phyloP scores from a whole-genome alignment of 352 stramenopile species.

The Phytophthora ramorum region DNA sequence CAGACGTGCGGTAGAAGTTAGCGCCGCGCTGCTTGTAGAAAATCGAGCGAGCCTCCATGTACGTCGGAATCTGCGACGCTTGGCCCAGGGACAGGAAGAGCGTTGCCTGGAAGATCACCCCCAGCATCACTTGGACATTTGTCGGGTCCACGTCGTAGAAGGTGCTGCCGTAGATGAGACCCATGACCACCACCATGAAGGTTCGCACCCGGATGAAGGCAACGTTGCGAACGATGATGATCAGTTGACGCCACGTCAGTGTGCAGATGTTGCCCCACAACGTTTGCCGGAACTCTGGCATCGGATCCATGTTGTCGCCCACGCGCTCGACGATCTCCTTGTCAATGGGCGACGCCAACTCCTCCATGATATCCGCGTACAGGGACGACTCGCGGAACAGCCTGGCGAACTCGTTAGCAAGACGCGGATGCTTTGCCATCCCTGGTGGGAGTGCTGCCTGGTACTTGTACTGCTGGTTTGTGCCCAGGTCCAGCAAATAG shows the following conservation, averaged over 20 bases:
- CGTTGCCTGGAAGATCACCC: conserved; percentile 75
- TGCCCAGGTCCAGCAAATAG: conserved; percentile 50
- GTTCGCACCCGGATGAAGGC: conserved; percentile 37
- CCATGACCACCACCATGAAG: conserved; percentile 55
- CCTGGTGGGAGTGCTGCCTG: conserved; percentile 13
- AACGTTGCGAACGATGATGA: conserved; percentile 51
- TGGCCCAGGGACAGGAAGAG: conserved; percentile 79
- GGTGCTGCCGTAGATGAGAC: conserved; percentile 45
- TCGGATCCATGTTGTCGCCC: conserved; percentile 26
- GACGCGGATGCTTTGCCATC: conserved; percentile 24
- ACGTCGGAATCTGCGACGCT: conserved; percentile 71
- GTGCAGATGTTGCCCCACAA: conserved; percentile 32
- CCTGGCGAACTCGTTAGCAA: conserved; percentile 30
- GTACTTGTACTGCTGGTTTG: conserved; percentile 44
- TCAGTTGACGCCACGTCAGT: conserved; percentile 49
- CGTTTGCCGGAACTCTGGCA: conserved; percentile 45
- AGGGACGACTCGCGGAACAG: conserved; percentile 33
- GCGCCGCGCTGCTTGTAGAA: conserved; percentile 86
- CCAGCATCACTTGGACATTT: conserved; percentile 53
- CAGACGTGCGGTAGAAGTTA: conserved; percentile 75
- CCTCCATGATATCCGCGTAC: conserved; percentile 19
- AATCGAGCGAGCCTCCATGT: conserved; percentile 65
- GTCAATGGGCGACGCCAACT: conserved; percentile 20
- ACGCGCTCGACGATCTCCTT: conserved; percentile 22
- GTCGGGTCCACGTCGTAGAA: conserved; percentile 58